Percentiles rank a stretch among this genome's conserved stretches.
These are phyloP conservation scores for Aegilops tauschii DNA, from an alignment of 176 grass and related monocot genomes.

Conservation along the genomic window DNA sequence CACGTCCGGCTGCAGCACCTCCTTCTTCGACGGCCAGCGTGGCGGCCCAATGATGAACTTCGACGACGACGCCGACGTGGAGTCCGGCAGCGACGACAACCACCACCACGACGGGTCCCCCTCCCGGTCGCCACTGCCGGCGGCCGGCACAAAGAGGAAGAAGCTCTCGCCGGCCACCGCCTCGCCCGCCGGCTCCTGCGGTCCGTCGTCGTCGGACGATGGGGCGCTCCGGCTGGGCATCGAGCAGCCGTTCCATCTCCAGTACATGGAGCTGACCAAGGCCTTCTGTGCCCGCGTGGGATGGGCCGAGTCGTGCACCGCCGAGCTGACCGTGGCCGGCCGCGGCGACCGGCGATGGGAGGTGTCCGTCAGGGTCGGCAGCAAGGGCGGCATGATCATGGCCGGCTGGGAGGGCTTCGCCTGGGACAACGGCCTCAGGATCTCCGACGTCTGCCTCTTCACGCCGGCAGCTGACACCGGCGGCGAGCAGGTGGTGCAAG, in stretches of 20 bases:
- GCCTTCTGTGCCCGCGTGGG: conserved; percentile 14
- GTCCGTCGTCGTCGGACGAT: not conserved
- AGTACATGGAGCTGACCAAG: conserved; percentile 25
- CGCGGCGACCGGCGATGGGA: not conserved
- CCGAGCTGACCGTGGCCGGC: not conserved
- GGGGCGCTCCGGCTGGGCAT: not conserved
- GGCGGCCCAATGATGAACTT: no score
- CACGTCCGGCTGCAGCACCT: conserved; percentile 21
- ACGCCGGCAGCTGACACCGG: not conserved
- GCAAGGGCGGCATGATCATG: conserved; percentile 35
- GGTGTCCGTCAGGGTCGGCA: conserved; percentile 27
- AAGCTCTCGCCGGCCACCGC: not conserved
- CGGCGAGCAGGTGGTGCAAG: not conserved
- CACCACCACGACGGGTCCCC: no score
- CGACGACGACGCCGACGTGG: not conserved
- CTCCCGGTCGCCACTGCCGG: no score
- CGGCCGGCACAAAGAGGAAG: not conserved
- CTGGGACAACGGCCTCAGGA: not conserved
- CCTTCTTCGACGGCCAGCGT: not conserved
- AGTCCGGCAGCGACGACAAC: not conserved
- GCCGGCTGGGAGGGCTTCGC: not conserved
- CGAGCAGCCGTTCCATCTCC: not conserved
- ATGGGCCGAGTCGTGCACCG: conserved; percentile 28
- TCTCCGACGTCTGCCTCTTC: conserved; percentile 30
- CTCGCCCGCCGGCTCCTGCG: not conserved